phyloP scores from a whole-genome alignment of 176 grass and related monocot genomes.

The Oryza rufipogon region DNA sequence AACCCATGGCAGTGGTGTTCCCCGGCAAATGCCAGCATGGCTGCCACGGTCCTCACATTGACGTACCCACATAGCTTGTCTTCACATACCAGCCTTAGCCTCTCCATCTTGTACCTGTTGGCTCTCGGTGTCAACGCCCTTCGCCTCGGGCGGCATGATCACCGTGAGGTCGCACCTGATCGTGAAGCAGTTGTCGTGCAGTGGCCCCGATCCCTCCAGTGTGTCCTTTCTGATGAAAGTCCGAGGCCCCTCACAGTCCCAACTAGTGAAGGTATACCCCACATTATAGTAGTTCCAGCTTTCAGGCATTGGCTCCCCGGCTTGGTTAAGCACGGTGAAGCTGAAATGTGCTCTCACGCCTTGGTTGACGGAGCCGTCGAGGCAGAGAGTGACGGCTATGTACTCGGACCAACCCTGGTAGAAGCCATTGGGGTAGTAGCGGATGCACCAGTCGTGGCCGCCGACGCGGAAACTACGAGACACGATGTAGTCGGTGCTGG shows the following conservation, averaged over 20 bases:
- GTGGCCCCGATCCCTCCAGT: neutral
- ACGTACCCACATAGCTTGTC: no score
- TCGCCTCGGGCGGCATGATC: neutral
- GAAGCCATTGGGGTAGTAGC: neutral
- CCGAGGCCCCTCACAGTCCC: neutral
- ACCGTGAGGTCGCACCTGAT: neutral
- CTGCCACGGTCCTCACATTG: no score
- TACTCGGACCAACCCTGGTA: accelerated
- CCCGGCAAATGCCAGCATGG: no score
- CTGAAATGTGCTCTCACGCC: neutral
- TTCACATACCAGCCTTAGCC: no score
- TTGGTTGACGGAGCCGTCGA: neutral
- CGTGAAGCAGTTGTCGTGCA: neutral
- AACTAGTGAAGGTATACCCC: neutral
- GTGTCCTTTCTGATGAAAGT: neutral
- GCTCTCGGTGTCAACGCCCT: no score
- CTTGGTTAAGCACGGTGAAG: neutral
- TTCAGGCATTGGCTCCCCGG: neutral
- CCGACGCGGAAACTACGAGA: neutral
- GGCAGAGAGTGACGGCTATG: neutral
- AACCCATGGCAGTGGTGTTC: no score
- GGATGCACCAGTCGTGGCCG: neutral
- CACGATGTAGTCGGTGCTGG: no score
- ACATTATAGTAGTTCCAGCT: neutral
- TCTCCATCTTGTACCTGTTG: no score